Evolutionary conservation across 2,329 filamentous ascomycete species (phyloP).

Genomic region (Cladophialophora bantiana): DNA sequence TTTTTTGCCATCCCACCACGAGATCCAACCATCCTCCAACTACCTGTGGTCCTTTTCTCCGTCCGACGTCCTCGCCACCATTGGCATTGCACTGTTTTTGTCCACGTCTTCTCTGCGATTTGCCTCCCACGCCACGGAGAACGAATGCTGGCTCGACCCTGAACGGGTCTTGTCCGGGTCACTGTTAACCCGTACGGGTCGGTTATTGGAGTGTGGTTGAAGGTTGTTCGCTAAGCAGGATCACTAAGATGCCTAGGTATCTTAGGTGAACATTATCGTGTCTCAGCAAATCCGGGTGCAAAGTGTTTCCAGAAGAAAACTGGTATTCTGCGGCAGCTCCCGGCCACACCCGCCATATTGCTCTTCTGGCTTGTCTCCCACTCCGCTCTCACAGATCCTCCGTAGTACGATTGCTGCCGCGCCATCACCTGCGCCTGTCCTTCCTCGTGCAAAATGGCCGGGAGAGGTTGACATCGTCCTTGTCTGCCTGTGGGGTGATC

Average conservation of each 20-base stretch:
- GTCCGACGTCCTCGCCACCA: slow-evolving; percentile 16
- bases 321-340: slow-evolving; percentile 18
- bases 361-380: slow-evolving; percentile 7
- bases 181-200: slow-evolving; percentile 13
- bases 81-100: not conserved
- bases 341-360: slow-evolving; percentile 27
- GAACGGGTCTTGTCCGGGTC: slow-evolving; percentile 13
- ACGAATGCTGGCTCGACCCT: slow-evolving; percentile 7
- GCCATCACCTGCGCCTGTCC: slow-evolving; percentile 30
- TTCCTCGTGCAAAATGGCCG: slow-evolving; percentile 18
- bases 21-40: slow-evolving; percentile 10
- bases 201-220: slow-evolving; percentile 10
- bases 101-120: slow-evolving; percentile 5
- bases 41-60: not conserved
- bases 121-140: slow-evolving; percentile 24
- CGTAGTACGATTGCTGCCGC: slow-evolving; percentile 19
- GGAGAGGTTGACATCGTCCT: slow-evolving; percentile 20
- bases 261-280: slow-evolving; percentile 12
- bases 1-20: slow-evolving; percentile 1
- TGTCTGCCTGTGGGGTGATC: slow-evolving; percentile 32
- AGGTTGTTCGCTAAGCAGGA: slow-evolving; percentile 16
- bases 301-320: slow-evolving; percentile 11
- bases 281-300: slow-evolving; percentile 9
- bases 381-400: slow-evolving; percentile 10
- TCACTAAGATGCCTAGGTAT: slow-evolving; percentile 17